Evolutionary conservation across 2,329 filamentous ascomycete species (phyloP).

Genomic region (Beauveria sp.): DNA sequence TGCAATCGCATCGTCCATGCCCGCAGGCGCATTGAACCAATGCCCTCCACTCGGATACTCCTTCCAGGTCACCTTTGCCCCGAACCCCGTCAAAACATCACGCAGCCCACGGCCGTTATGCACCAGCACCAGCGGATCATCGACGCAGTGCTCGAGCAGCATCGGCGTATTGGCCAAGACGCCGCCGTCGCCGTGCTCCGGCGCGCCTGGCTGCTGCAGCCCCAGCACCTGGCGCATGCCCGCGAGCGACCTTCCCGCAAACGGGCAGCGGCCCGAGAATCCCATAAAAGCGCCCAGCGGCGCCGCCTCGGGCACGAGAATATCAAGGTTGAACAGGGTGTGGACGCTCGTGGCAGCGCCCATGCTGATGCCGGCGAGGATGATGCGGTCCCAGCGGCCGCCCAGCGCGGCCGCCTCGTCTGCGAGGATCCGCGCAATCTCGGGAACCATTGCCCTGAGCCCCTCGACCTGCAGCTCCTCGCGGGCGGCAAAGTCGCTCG

Average conservation of each 20-base stretch:
- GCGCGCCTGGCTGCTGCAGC: conserved; percentile 15
- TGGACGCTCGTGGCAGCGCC: conserved; percentile 34
- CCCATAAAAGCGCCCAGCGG: conserved; percentile 28
- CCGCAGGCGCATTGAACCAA: conserved; percentile 35
- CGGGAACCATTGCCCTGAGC: conserved; percentile 28
- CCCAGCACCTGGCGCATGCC: conserved; percentile 26
- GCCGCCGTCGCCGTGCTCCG: conserved; percentile 14
- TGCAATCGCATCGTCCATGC: conserved; percentile 32
- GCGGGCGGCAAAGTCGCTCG: conserved; percentile 28
- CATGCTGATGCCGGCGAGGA: conserved; percentile 40
- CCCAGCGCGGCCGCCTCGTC: conserved; percentile 28
- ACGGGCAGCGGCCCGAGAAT: conserved; percentile 30
- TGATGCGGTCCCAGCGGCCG: conserved; percentile 29
- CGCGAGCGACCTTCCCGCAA: conserved; percentile 22
- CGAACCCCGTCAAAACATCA: conserved; percentile 28
- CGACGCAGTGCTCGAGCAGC: conserved; percentile 36
- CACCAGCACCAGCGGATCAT: conserved; percentile 35
- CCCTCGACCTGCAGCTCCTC: conserved; percentile 36
- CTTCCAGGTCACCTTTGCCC: conserved; percentile 30
- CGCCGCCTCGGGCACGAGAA: conserved; percentile 12
- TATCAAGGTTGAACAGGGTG: conserved; percentile 27
- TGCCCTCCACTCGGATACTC: conserved; percentile 36
- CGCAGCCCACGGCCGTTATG: conserved; percentile 27
- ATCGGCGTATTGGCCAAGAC: conserved; percentile 35
- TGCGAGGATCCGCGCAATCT: conserved; percentile 25